phyloP scores from a whole-genome alignment of 1,139 yeast genomes.

The Taphrina communis region DNA sequence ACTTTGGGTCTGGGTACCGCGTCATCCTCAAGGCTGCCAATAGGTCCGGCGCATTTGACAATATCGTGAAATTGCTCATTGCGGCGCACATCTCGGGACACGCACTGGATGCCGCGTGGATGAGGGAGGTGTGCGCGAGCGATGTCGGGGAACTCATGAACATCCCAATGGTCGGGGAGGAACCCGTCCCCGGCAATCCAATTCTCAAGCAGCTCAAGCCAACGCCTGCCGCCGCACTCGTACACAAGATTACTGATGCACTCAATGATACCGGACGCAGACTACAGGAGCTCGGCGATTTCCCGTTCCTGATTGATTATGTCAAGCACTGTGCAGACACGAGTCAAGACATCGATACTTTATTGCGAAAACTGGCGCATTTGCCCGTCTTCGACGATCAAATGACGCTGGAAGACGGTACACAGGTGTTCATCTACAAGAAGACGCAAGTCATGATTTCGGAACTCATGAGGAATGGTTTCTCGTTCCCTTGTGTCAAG shows the following conservation, averaged over 20 bases:
- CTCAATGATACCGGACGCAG: slow-evolving; percentile 17
- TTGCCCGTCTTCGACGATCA: slow-evolving; percentile 21
- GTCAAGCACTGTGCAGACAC: slow-evolving; percentile 3
- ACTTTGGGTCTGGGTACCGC: slow-evolving; percentile 35
- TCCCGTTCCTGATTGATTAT: slow-evolving; percentile 7
- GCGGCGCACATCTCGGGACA: slow-evolving; percentile 22
- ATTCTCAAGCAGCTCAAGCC: slow-evolving; percentile 19
- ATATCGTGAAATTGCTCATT: slow-evolving; percentile 28
- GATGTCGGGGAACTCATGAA: slow-evolving; percentile 23
- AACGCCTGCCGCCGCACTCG: slow-evolving; percentile 24
- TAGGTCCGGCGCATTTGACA: slow-evolving; percentile 35
- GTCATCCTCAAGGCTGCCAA: slow-evolving; percentile 33
- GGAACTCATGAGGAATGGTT: slow-evolving; percentile 27
- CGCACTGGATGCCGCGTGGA: slow-evolving; percentile 25
- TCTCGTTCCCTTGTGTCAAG: slow-evolving; percentile 13
- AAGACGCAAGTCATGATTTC: slow-evolving; percentile 38
- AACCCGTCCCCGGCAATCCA: slow-evolving; percentile 16
- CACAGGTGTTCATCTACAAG: slow-evolving; percentile 20
- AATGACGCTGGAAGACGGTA: slow-evolving; percentile 2
- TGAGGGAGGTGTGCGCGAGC: slow-evolving; percentile 12
- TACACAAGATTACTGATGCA: slow-evolving; percentile 23
- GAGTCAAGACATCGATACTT: slow-evolving; percentile 14
- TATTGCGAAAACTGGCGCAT: slow-evolving; percentile 8
- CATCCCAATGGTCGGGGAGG: slow-evolving; percentile 17
- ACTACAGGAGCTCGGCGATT: slow-evolving; percentile 8